Evolutionary conservation across 2,329 filamentous ascomycete species (phyloP).

Genomic region (Bretziella fagacearum): DNA sequence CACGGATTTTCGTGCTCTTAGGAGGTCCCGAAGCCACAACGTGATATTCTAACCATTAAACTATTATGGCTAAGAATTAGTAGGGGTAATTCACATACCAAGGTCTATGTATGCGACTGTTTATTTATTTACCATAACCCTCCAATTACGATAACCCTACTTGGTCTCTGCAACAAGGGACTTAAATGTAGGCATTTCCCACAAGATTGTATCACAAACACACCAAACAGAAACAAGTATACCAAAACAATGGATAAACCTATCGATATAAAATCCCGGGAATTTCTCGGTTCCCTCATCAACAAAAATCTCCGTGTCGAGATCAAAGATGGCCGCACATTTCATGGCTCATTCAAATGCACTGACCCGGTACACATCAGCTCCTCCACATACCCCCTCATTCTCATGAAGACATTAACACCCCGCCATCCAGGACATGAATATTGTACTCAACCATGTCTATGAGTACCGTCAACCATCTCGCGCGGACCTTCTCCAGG

Average conservation of each 20-base stretch:
- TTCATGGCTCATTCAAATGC: slow-evolving; percentile 83
- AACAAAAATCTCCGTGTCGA: slow-evolving; percentile 65
- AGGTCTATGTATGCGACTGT: neutral
- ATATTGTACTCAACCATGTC: slow-evolving; percentile 70
- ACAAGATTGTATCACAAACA: too few species aligned
- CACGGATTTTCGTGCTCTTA: slow-evolving; percentile 7
- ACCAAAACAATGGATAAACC: neutral
- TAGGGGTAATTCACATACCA: too few species aligned
- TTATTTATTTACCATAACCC: neutral
- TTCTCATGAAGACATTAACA: neutral
- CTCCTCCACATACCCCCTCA: slow-evolving; percentile 16
- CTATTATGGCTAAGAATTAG: slow-evolving; percentile 11
- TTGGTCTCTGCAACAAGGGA: neutral
- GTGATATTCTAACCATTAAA: slow-evolving; percentile 15
- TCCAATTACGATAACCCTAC: neutral
- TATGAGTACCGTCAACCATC: slow-evolving; percentile 78
- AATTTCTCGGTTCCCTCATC: slow-evolving; percentile 31
- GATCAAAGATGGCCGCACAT: slow-evolving; percentile 70
- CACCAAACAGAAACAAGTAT: neutral
- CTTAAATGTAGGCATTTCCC: too few species aligned
- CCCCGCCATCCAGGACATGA: slow-evolving; percentile 56
- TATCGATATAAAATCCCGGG: neutral
- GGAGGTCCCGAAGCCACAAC: slow-evolving; percentile 8
- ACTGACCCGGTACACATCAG: slow-evolving; percentile 57
- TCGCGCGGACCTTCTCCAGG: slow-evolving; percentile 27